Evolutionary conservation across 768 basidiomycete species (phyloP), one percentile per base, ranked within the genome.

Genomic region (Leccinum imitatum): DNA sequence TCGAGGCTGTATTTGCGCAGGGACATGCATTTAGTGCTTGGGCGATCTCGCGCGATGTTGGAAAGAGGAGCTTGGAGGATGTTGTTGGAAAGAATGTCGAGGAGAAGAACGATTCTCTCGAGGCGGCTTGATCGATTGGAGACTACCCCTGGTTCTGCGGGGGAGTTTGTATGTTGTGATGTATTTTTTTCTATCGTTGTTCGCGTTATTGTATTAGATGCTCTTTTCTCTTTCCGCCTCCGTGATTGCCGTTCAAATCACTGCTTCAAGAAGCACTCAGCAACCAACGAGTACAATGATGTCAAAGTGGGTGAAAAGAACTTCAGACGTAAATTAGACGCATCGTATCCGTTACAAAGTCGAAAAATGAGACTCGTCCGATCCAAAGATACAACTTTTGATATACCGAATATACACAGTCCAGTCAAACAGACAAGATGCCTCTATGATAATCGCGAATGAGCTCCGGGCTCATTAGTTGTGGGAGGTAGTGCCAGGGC

Each of bases 1-100:
- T 91, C 46, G 90, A 92, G 69, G 89, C 86, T 6, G 82, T 91
- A 63, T 91, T 92, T 77, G 74, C 77, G 6, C 82, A 86, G 64
- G 88, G 87, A 0, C 84, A 91, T 64, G 69, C 73, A 33, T 91
- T 87, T 74, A 78, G 84, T 17, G 89, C 90, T 6, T 91, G 90
- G 90, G 81, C 80, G 61, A 80, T 90, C 62, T 78, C 79, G 41
- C 79, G 80, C 62, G 72, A 84, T 37, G 84, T 87, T 25, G 88
- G 88, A 5, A 83, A 78, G 79, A 85, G 80, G 80, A 83, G 80
- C 4, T 73, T 89, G 63, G 72, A 77, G 15, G 80, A 88, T 21
- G 78, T 87, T 7, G 50, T 13, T 9, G 51, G 63, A 30, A 66
- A 67, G 59, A 46, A 8, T 4, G 57, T 1, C 1, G 59, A 62